Percentiles rank a stretch among this genome's conserved stretches.
Conservation (phyloP, 179 eudicot genomes). For the Silene coronaria region DNA sequence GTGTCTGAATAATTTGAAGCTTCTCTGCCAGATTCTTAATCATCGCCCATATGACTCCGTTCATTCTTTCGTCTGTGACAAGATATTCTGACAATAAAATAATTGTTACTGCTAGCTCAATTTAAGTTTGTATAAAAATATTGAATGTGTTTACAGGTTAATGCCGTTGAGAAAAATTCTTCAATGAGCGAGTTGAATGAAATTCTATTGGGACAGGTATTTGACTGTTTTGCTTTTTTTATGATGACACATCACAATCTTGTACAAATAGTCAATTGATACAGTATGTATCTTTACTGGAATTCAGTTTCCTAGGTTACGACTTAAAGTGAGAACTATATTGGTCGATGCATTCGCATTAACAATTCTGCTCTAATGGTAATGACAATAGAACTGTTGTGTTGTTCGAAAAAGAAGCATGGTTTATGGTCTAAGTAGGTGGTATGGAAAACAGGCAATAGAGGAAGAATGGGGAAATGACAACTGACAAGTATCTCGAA, state of each 20-base stretch:
- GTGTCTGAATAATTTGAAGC: neutral
- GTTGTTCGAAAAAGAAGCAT: neutral
- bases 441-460: neutral
- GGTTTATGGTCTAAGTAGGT: neutral
- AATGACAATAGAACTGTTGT: neutral
- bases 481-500: neutral
- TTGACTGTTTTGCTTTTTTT: conserved; percentile 4
- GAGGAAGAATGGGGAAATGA: neutral
- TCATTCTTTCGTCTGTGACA: neutral
- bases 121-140: neutral
- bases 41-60: neutral
- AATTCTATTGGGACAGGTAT: conserved; percentile 85
- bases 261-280: neutral
- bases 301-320: neutral
- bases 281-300: neutral
- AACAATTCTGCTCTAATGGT: neutral
- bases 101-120: neutral
- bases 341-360: neutral
- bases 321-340: conserved; percentile 1
- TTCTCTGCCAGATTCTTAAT: neutral
- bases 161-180: conserved; percentile 71
- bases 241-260: neutral
- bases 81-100: conserved; percentile 1
- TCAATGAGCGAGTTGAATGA: conserved; percentile 89
- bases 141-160: conserved; percentile 50